These are phyloP conservation scores for Boletus rubroflammeus DNA, from an alignment of 768 basidiomycete species.

Conservation along the genomic window DNA sequence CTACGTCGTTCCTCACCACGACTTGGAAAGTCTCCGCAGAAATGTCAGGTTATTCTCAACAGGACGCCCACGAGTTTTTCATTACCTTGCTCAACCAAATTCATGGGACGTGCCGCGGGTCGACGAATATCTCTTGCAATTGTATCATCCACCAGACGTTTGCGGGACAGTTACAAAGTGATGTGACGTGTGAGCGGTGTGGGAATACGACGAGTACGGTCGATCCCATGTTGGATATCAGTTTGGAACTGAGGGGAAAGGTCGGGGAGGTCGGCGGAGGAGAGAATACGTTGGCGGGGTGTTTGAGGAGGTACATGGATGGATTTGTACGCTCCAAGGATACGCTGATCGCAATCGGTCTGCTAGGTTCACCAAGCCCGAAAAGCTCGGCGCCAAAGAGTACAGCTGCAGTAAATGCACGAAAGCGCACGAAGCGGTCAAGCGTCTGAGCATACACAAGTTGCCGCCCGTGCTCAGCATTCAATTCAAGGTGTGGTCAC, in stretches of 20 bases:
- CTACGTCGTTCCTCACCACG: slow-evolving; percentile 75
- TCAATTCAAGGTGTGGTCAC: slow-evolving; percentile 72
- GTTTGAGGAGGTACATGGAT: slow-evolving; percentile 60
- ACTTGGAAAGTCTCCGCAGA: slow-evolving; percentile 80
- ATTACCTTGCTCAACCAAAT: slow-evolving; percentile 84
- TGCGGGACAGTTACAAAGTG: slow-evolving; percentile 80
- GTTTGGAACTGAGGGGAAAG: slow-evolving; percentile 71
- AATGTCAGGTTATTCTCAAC: slow-evolving; percentile 88
- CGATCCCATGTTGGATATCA: slow-evolving; percentile 90
- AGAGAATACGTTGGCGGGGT: slow-evolving; percentile 70
- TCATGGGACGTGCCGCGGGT: slow-evolving; percentile 71
- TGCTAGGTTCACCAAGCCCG: slow-evolving; percentile 76
- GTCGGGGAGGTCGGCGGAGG: slow-evolving; percentile 41
- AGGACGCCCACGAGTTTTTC: slow-evolving; percentile 90
- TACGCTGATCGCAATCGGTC: background rate
- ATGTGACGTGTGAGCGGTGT: slow-evolving; percentile 86
- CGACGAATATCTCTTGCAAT: slow-evolving; percentile 75
- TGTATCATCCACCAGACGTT: slow-evolving; percentile 93
- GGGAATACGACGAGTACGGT: slow-evolving; percentile 71
- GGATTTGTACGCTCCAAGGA: background rate
- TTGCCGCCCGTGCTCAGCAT: slow-evolving; percentile 89
- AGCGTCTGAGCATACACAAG: slow-evolving; percentile 79
- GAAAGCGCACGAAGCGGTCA: slow-evolving; percentile 74
- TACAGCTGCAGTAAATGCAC: slow-evolving; percentile 84
- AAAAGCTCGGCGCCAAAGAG: slow-evolving; percentile 77